A percentile compares a stretch with the other conserved stretches of the same genome.
phyloP scores from a whole-genome alignment of 1,284 basidiomycete species.

The Ganoderma lingzhi region DNA sequence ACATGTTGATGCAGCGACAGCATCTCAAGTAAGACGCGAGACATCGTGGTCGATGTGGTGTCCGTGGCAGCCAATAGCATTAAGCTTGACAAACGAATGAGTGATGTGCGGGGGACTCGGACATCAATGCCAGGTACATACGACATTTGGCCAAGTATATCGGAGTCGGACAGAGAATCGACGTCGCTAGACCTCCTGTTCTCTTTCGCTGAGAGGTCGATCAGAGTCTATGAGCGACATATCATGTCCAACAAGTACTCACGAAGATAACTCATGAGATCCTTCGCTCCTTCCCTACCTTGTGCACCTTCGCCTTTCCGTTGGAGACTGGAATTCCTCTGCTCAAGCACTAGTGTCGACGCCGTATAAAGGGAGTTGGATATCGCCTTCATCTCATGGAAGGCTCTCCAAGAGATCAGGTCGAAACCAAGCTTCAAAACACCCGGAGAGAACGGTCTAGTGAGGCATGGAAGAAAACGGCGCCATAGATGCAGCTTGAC shows the following conservation, averaged over 20 bases:
- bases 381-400: not conserved
- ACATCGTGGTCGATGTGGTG: not conserved
- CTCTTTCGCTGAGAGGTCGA: not conserved
- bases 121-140: not conserved
- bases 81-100: not conserved
- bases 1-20: slow-evolving; percentile 27
- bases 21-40: not conserved
- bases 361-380: not conserved
- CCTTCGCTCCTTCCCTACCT: not conserved
- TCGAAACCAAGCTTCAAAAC: not conserved
- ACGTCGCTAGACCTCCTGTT: not conserved
- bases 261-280: not conserved
- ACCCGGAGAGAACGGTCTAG: slow-evolving; percentile 17
- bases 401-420: not conserved
- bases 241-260: not conserved
- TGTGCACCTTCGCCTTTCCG: not conserved
- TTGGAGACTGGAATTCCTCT: not conserved
- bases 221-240: not conserved
- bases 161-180: not conserved
- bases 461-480: slow-evolving; percentile 18
- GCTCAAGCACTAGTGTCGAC: not conserved
- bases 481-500: slow-evolving; percentile 12
- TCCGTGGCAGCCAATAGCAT: not conserved
- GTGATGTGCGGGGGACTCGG: not conserved
- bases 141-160: not conserved